A percentile compares a stretch with the other conserved stretches of the same genome.
Evolutionary conservation across 2,329 filamentous ascomycete genomes (phyloP).

Genomic region (Anthostomella pinea): DNA sequence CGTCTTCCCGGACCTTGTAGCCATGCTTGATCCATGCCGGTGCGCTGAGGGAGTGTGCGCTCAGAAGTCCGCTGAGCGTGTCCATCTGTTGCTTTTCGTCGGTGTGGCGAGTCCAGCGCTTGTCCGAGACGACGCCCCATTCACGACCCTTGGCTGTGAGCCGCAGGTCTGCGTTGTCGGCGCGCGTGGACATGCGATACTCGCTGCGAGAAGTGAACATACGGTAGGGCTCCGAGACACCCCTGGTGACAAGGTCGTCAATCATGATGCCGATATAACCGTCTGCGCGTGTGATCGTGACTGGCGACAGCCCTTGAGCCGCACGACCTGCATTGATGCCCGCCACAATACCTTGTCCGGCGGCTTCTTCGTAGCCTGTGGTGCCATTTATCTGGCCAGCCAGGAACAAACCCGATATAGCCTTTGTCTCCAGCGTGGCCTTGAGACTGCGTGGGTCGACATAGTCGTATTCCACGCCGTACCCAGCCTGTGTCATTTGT

Average conservation of each 20-base stretch:
- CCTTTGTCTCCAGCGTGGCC: slow-evolving; percentile 90
- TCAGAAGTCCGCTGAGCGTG: slow-evolving; percentile 61
- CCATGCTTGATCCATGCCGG: slow-evolving; percentile 67
- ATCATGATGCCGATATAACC: slow-evolving; percentile 99
- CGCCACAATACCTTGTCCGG: slow-evolving; percentile 86
- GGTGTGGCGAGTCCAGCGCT: slow-evolving; percentile 69
- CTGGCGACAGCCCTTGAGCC: slow-evolving; percentile 60
- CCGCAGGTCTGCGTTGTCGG: slow-evolving; percentile 89
- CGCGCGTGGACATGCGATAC: slow-evolving; percentile 86
- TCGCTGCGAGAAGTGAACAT: slow-evolving; percentile 98
- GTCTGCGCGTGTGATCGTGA: slow-evolving; percentile 76
- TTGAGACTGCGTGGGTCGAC: slow-evolving; percentile 87
- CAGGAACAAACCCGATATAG: slow-evolving; percentile 82
- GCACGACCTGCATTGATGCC: slow-evolving; percentile 92
- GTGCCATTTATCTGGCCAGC: slow-evolving; percentile 98
- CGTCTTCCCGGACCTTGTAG: slow-evolving; percentile 66
- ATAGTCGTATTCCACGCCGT: slow-evolving; percentile 98
- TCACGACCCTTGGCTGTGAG: slow-evolving; percentile 75
- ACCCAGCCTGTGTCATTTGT: slow-evolving; percentile 89
- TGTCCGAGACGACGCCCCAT: slow-evolving; percentile 75
- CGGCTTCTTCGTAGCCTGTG: slow-evolving; percentile 96
- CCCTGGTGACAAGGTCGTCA: slow-evolving; percentile 94
- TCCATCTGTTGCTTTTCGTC: slow-evolving; percentile 66
- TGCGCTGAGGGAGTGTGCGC: slow-evolving; percentile 54
- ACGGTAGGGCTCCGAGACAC: slow-evolving; percentile 92